A percentile compares a stretch with the other conserved stretches of the same genome.
Evolutionary conservation across 805 yeast genomes (phyloP).

Genomic region (Metschnikowia matae): DNA sequence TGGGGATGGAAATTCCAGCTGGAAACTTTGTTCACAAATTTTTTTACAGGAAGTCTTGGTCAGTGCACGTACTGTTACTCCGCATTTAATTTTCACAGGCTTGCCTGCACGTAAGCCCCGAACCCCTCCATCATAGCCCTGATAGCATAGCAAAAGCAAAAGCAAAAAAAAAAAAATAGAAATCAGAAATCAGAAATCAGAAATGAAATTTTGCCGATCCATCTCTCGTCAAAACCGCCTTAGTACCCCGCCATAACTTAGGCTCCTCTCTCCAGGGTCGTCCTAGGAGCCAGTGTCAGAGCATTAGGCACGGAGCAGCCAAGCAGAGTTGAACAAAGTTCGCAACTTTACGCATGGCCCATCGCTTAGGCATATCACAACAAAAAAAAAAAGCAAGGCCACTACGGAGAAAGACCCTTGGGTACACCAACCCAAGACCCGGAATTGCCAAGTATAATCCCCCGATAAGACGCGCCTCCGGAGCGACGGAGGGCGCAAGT

Average conservation of each 20-base stretch:
- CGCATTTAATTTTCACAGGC: conserved; percentile 3
- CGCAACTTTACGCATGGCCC: not conserved
- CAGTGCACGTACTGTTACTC: not conserved
- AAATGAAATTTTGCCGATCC: not conserved
- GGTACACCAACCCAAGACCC: not conserved
- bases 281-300: not conserved
- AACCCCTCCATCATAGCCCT: not conserved
- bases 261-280: not conserved
- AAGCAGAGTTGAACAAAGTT: not conserved
- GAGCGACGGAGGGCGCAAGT: not conserved
- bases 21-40: too few species aligned
- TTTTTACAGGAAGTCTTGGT: not conserved
- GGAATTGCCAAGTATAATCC: not conserved
- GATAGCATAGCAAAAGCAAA: not conserved
- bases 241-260: not conserved
- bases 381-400: too few species aligned
- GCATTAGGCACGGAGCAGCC: not conserved
- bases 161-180: too few species aligned
- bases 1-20: too few species aligned
- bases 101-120: not conserved
- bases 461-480: not conserved
- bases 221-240: not conserved
- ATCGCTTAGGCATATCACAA: not conserved
- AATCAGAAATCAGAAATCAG: not conserved
- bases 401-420: too few species aligned